A percentile compares a stretch with the other conserved stretches of the same genome.
These are phyloP conservation scores for Calamus simplicifolius DNA, from an alignment of 176 grass and related monocot species.

Conservation along the genomic window DNA sequence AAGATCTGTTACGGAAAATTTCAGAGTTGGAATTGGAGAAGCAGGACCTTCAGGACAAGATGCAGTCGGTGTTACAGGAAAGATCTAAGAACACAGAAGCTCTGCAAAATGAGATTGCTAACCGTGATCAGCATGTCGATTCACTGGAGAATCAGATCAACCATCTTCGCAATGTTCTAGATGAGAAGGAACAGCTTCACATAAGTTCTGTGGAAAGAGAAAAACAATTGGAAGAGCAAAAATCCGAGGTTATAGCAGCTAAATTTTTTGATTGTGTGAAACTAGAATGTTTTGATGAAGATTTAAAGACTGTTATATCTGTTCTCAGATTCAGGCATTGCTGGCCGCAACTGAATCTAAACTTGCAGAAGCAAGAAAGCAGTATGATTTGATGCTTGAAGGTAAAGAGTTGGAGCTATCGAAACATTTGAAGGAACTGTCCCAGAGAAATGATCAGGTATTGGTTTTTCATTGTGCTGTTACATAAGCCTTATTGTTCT, in stretches of 20 bases:
- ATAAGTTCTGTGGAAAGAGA: conserved; percentile 50
- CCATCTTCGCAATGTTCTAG: conserved; percentile 35
- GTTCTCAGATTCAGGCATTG: conserved; percentile 53
- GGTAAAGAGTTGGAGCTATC: conserved; percentile 91
- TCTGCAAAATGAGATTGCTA: conserved; percentile 56
- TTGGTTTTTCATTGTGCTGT: conserved; percentile 2
- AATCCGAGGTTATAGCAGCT: conserved; percentile 47
- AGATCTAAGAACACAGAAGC: conserved; percentile 55
- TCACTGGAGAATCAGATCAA: conserved; percentile 61
- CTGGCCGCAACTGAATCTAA: conserved; percentile 56
- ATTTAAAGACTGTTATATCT: conserved; percentile 23
- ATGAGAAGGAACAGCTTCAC: conserved; percentile 81
- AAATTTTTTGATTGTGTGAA: background rate
- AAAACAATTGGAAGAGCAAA: conserved; percentile 70
- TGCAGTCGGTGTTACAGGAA: conserved; percentile 46
- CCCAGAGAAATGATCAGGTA: conserved; percentile 93
- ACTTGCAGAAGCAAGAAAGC: conserved; percentile 65
- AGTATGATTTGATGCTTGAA: conserved; percentile 87
- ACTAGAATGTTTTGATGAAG: conserved; percentile 16
- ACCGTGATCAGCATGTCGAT: conserved; percentile 52
- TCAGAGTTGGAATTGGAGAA: conserved; percentile 64
- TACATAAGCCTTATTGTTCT: too few relatives aligned
- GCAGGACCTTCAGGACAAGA: conserved; percentile 48
- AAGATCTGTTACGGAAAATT: conserved; percentile 64
- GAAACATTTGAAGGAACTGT: conserved; percentile 85